Percentiles rank a stretch among this genome's conserved stretches.
These are phyloP conservation scores for Coniella lustricola DNA, from an alignment of 2,329 filamentous ascomycete genomes.

Conservation along the genomic window DNA sequence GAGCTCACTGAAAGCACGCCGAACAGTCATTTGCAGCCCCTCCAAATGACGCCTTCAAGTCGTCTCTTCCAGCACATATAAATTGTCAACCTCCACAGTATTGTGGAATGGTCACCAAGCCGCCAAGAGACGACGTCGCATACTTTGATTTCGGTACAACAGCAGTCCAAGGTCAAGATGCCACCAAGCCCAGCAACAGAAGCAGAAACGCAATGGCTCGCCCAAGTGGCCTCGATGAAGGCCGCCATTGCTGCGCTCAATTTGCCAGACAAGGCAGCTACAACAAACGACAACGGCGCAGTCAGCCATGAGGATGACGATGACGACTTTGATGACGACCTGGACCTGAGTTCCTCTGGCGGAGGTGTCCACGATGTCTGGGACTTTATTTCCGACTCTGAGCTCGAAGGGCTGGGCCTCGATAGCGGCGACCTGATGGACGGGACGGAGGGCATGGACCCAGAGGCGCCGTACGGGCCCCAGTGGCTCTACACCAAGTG, in stretches of 20 bases:
- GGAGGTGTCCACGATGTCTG: constrained; percentile 75
- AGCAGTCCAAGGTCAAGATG: constrained; percentile 1
- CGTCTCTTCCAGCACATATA: neutral
- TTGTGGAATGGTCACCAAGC: too few relatives aligned
- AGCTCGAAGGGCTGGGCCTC: constrained; percentile 49
- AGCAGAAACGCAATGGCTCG: constrained; percentile 66
- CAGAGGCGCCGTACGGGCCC: constrained; percentile 40
- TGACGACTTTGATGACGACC: constrained; percentile 54
- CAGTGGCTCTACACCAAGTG: constrained; percentile 70
- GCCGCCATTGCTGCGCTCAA: constrained; percentile 70
- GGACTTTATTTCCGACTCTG: constrained; percentile 82
- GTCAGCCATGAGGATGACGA: constrained; percentile 52
- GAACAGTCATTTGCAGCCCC: too few relatives aligned
- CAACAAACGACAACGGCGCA: constrained; percentile 34
- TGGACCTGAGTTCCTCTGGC: constrained; percentile 43
- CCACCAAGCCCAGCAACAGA: constrained; percentile 19
- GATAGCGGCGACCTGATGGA: constrained; percentile 34
- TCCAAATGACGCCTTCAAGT: neutral
- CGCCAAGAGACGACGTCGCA: too few relatives aligned
- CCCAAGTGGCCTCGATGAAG: constrained; percentile 80
- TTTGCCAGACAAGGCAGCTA: constrained; percentile 30
- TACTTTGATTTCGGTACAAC: neutral
- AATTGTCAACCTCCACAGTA: neutral
- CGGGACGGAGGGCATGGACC: constrained; percentile 25
- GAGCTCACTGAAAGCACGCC: too few relatives aligned